Percentiles rank a stretch among this genome's conserved stretches.
These are phyloP conservation scores for Euryodendron excelsum DNA, from an alignment of 148 eudicot species.

Conservation along the genomic window DNA sequence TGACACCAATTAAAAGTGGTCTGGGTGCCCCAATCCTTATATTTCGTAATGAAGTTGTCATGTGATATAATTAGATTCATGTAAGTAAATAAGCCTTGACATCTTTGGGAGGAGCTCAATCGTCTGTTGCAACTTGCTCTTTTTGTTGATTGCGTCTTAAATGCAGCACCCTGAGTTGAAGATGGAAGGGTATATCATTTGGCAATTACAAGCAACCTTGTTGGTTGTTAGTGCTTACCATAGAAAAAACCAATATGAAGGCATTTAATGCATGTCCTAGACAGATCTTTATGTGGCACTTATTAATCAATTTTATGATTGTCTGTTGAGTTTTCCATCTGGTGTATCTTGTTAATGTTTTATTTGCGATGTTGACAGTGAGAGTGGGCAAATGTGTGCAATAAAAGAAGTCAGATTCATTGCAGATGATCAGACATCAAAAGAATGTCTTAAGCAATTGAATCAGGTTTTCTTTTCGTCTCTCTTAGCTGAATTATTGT, in stretches of 20 bases:
- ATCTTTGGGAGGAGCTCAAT: neutral
- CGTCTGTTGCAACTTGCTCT: neutral
- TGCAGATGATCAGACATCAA: constrained; percentile 80
- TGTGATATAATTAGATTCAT: neutral
- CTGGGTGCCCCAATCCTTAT: neutral
- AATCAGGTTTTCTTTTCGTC: constrained; percentile 60
- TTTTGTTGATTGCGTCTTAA: neutral
- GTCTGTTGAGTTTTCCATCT: neutral
- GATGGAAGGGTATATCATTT: neutral
- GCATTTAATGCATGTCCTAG: neutral
- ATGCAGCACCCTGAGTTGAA: neutral
- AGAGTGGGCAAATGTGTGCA: constrained; percentile 94
- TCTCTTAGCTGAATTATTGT: neutral
- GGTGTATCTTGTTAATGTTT: neutral
- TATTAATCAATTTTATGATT: no score
- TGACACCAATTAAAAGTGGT: neutral
- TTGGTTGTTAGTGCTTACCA: neutral
- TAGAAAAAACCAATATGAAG: neutral
- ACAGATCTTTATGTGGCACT: neutral
- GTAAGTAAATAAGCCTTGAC: neutral
- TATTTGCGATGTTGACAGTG: constrained; percentile 45
- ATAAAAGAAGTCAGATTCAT: constrained; percentile 83
- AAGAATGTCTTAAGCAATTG: constrained; percentile 87
- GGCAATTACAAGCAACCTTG: no score
- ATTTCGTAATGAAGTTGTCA: neutral